Evolutionary conservation across 257 asterid species (phyloP).

Genomic region (Galeopsis tetrahit): DNA sequence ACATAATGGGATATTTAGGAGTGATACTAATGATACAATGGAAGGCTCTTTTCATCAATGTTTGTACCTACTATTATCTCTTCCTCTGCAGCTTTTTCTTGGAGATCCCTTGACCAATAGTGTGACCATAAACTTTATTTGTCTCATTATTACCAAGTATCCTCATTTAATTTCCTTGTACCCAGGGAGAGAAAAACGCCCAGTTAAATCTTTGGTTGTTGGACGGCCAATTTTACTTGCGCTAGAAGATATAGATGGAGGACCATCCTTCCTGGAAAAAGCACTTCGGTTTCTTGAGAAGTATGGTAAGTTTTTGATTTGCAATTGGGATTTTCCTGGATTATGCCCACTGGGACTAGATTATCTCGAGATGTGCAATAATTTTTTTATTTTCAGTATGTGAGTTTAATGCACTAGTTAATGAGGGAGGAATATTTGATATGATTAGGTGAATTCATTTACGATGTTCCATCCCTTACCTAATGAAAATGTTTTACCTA

Average conservation of each 20-base stretch:
- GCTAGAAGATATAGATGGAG: conserved; percentile 93
- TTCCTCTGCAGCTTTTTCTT: conserved; percentile 30
- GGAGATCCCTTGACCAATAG: conserved; percentile 8
- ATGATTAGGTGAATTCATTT: conserved; percentile 29
- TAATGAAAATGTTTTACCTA: not conserved
- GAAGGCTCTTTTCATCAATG: conserved; percentile 88
- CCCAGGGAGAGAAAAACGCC: conserved; percentile 92
- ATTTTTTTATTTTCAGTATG: not conserved
- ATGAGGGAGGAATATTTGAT: conserved; percentile 21
- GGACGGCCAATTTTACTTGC: conserved; percentile 96
- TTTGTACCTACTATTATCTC: conserved; percentile 43
- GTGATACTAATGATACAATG: conserved; percentile 63
- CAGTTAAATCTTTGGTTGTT: conserved; percentile 87
- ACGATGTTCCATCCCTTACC: conserved; percentile 25
- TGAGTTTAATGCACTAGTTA: conserved; percentile 22
- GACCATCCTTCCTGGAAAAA: conserved; percentile 94
- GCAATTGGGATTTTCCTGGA: conserved; percentile 22
- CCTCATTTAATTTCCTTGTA: conserved; percentile 32
- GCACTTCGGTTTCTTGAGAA: conserved; percentile 92
- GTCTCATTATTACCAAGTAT: conserved; percentile 19
- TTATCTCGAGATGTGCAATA: conserved; percentile 21
- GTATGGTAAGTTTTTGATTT: conserved; percentile 57
- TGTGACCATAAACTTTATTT: conserved; percentile 4
- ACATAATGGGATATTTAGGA: conserved; percentile 86
- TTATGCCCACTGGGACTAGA: conserved; percentile 25